phyloP scores from a whole-genome alignment of 2,329 filamentous ascomycete species.

The Penicillium sp. region DNA sequence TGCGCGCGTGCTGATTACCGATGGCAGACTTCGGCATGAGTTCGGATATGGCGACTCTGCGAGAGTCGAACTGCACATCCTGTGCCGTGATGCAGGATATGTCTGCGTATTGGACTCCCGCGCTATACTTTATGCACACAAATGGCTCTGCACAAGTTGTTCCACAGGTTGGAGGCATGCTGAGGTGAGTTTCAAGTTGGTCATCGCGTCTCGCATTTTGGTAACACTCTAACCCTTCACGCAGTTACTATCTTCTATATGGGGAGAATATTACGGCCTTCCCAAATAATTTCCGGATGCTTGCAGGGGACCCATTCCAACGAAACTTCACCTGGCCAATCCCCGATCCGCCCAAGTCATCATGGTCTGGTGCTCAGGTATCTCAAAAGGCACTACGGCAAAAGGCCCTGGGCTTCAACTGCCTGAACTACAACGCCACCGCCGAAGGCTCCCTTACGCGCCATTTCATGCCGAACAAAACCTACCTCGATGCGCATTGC shows the following conservation, averaged over 20 bases:
- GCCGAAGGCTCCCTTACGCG: slow-evolving; percentile 76
- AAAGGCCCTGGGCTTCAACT: slow-evolving; percentile 92
- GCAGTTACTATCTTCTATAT: slow-evolving; percentile 81
- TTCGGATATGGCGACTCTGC: slow-evolving; percentile 59
- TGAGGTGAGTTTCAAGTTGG: slow-evolving; percentile 65
- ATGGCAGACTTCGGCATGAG: slow-evolving; percentile 64
- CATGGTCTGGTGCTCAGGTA: slow-evolving; percentile 64
- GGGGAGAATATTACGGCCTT: slow-evolving; percentile 67
- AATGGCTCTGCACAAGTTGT: slow-evolving; percentile 70
- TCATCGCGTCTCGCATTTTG: neutral
- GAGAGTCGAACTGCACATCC: slow-evolving; percentile 69
- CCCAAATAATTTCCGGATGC: slow-evolving; percentile 75
- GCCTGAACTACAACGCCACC: slow-evolving; percentile 70
- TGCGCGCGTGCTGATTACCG: slow-evolving; percentile 7
- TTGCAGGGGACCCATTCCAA: slow-evolving; percentile 69
- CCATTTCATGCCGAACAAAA: slow-evolving; percentile 77
- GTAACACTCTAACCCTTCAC: neutral
- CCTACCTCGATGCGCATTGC: slow-evolving; percentile 77
- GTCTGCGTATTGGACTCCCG: slow-evolving; percentile 85
- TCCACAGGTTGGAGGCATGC: slow-evolving; percentile 74
- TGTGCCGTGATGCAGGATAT: slow-evolving; percentile 77
- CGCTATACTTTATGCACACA: slow-evolving; percentile 71
- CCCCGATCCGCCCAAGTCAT: slow-evolving; percentile 67
- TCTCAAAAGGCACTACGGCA: slow-evolving; percentile 71
- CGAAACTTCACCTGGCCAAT: slow-evolving; percentile 70